Base-by-base conservation (phyloP, 2,329 filamentous ascomycete species). In the Alternaria postmessia region DNA sequence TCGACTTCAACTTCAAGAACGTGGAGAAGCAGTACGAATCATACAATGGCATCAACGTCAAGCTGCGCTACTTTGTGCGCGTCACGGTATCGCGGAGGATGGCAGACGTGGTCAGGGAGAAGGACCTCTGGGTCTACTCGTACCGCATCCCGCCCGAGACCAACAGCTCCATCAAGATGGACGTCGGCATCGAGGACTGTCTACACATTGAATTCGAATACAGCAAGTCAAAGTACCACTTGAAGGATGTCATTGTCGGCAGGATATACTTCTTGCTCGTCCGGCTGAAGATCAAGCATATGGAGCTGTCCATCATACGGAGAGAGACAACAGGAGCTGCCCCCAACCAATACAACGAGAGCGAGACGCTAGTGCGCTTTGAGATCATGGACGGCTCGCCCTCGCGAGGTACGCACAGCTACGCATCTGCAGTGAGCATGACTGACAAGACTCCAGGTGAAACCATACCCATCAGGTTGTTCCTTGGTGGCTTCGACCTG, bases 301-400 rank as follows among this genome's bases (percentile, higher is more conserved):
- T 99, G 95, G 95, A 99, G 83, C 83, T 99, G 64, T 97, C 93
- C 68, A 99, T 99, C 73, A 99, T 99, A 78, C 88, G 96, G 68
- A 86, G 96, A 71, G 95, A 99, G 82, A 99, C 95, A 3, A 99
- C 95, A 1, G 95, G 96, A 56, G 93, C 93, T 5, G 93, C 95
- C 22, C 95, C 95, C 7, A 99, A 99, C 78, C 96, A 99, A 81
- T 99, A 99, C 82, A 99, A 99, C 78, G 96, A 99, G 84, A 98
- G 94, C 81, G 95, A 99, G 82, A 99, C 95, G 3, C 82, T 99
- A 71, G 95, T 99, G 58, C 89, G 96, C 67, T 99, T 99, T 73
- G 95, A 99, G 90, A 99, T 99, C 76, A 99, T 99, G 95, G 95
- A 99, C 78, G 95, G 95, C 61, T 98, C 94, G n/a, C 95, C 95